These are phyloP conservation scores for Aureobasidium sp. DNA, from an alignment of 2,329 filamentous ascomycete genomes.

Conservation along the genomic window DNA sequence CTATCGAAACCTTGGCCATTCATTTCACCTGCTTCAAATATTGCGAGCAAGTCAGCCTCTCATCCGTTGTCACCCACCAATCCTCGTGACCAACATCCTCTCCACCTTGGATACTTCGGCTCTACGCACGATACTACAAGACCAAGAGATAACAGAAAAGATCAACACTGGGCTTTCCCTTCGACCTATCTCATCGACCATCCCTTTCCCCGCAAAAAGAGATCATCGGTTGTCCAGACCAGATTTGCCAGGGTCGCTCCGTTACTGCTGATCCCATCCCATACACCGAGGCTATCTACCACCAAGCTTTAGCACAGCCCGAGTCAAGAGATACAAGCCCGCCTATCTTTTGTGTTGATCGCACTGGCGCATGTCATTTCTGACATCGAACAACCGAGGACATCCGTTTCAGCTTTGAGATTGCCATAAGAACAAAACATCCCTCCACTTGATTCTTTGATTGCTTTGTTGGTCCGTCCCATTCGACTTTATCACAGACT, in stretches of 20 bases:
- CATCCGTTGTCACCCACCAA: slow-evolving; percentile 1
- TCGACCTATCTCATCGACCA: slow-evolving; percentile 1
- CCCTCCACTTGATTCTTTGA: not conserved
- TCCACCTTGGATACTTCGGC: not conserved
- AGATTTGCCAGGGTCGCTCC: not conserved
- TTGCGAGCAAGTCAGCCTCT: not conserved
- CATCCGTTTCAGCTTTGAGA: slow-evolving; percentile 2
- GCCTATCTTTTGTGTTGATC: slow-evolving; percentile 3
- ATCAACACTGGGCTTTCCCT: slow-evolving; percentile 2
- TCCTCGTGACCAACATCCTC: not conserved
- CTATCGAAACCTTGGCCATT: slow-evolving; percentile 4
- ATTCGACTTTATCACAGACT: not conserved
- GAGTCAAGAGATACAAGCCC: not conserved
- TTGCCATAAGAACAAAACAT: not conserved
- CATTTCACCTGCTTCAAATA: not conserved
- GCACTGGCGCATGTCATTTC: slow-evolving; percentile 10
- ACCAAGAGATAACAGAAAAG: not conserved
- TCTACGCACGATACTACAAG: not conserved
- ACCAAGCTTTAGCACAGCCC: slow-evolving; percentile 13
- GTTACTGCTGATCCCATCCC: not conserved
- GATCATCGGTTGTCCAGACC: slow-evolving; percentile 10
- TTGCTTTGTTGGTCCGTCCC: not conserved
- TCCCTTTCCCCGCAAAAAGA: slow-evolving; percentile 3
- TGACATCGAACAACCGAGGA: slow-evolving; percentile 1
- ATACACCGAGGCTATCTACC: not conserved